phyloP scores from a whole-genome alignment of 108 stramenopile genomes.

The Cyclotella sp. region DNA sequence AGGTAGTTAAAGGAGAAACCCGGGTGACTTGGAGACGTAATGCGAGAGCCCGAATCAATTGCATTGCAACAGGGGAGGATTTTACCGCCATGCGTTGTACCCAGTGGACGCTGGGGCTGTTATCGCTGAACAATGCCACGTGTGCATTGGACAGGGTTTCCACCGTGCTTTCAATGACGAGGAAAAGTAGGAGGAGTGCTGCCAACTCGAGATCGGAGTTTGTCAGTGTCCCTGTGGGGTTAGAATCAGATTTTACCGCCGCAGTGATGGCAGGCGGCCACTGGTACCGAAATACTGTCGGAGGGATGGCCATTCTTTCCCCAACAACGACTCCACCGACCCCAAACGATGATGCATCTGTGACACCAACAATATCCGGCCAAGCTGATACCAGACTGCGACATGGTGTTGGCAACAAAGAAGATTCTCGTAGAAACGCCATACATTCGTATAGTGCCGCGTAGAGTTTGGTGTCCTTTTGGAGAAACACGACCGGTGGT shows the following conservation, averaged over 20 bases:
- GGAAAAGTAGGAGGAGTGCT: not conserved
- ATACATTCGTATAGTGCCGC: too few relatives aligned
- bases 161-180: not conserved
- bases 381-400: too few relatives aligned
- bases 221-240: not conserved
- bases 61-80: not conserved
- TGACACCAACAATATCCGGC: too few relatives aligned
- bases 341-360: too few relatives aligned
- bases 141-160: not conserved
- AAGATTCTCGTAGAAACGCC: not conserved
- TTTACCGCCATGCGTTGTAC: not conserved
- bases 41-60: constrained; percentile 3
- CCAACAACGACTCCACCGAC: too few relatives aligned
- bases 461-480: too few relatives aligned
- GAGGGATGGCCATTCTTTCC: too few relatives aligned
- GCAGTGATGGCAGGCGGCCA: not conserved
- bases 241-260: not conserved
- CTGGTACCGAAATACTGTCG: too few relatives aligned
- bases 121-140: constrained; percentile 16
- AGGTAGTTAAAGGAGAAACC: constrained; percentile 7
- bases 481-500: not conserved
- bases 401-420: too few relatives aligned
- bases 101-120: constrained; percentile 2
- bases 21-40: not conserved
- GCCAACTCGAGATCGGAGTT: constrained; percentile 20